Evolutionary conservation across 495 filamentous ascomycete species (phyloP), one percentile per base, ranked within the genome.

Genomic region (Daldinia concentrica): DNA sequence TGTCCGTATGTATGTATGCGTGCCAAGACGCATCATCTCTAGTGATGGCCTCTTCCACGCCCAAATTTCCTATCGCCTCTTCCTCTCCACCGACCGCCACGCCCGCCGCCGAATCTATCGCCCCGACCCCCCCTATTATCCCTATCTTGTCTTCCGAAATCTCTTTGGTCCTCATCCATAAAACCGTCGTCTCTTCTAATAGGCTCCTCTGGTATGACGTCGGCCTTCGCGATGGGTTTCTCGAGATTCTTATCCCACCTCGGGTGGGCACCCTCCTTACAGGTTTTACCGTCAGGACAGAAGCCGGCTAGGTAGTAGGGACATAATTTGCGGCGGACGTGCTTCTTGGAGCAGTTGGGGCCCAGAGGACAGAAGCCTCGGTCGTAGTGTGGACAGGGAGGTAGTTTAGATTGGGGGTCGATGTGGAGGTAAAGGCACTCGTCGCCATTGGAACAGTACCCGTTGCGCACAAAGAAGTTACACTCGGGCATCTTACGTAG

Each of bases 401-500:
- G 92, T 6, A 97, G 84, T 64, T 90, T 88, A 22, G 86, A 87
- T 52, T 90, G 88, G 19, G 95, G 93, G 64, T 95, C 92, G 72
- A 97, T 91, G 81, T 99, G 95, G 27, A 97, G 88, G 76, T 98
- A 99, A 6, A 98, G 86, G 75, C 95, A 99, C 81, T 98, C 95
- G 80, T 98, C 95, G 72, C 94, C 94, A 80, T 97, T 97, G 74
- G 90, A 91, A 81, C 95, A 99, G 81, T 95, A 97, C 62, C 92
- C 93, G 76, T 93, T 92, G 66, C 93, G 90, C 15, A 92, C 88
- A 73, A 93, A 95, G 75, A 93, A 93, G 76, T 93, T 95, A 83
- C 95, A 99, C 81, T 98, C 95, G 52, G 94, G 93, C 95, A 97
- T 96, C 81, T 94, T 92, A 55, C 95, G 90, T 72, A 99, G 88